These are phyloP conservation scores for Calvatia gigantea DNA, from an alignment of 768 basidiomycete species.

Conservation along the genomic window DNA sequence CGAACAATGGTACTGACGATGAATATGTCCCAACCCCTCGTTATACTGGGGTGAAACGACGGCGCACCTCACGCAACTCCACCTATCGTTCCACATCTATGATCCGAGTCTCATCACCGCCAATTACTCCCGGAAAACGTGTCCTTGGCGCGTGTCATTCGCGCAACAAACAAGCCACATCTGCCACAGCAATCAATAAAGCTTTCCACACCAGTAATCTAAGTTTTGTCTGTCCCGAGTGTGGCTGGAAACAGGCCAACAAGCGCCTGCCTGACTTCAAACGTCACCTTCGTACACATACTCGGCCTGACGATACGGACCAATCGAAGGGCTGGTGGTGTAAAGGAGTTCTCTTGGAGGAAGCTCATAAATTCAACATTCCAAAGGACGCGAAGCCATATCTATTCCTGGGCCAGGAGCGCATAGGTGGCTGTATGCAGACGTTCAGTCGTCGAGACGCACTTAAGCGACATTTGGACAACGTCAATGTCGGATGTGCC, in stretches of 20 bases:
- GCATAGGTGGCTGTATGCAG: constrained; percentile 38
- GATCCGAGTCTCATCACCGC: background rate
- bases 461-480: constrained; percentile 40
- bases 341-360: constrained; percentile 31
- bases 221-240: constrained; percentile 42
- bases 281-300: constrained; percentile 56
- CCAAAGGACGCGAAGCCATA: constrained; percentile 21
- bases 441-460: constrained; percentile 45
- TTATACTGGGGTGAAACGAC: background rate
- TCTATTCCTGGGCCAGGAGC: constrained; percentile 23
- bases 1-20: constrained; percentile 39
- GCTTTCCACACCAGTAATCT: constrained; percentile 16
- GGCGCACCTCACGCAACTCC: background rate
- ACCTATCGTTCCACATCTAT: background rate
- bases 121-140: constrained; percentile 2
- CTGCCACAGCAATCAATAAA: constrained; percentile 17
- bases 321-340: constrained; percentile 32
- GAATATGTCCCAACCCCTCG: constrained; percentile 41
- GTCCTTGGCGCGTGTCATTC: constrained; percentile 22
- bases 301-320: constrained; percentile 40
- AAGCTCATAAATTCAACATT: constrained; percentile 18
- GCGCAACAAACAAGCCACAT: constrained; percentile 43
- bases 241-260: constrained; percentile 45
- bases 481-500: constrained; percentile 26
- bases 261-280: constrained; percentile 55